Evolutionary conservation across 768 basidiomycete genomes (phyloP), one percentile per base, ranked within the genome.

Genomic region (Lentinula aciculospora): DNA sequence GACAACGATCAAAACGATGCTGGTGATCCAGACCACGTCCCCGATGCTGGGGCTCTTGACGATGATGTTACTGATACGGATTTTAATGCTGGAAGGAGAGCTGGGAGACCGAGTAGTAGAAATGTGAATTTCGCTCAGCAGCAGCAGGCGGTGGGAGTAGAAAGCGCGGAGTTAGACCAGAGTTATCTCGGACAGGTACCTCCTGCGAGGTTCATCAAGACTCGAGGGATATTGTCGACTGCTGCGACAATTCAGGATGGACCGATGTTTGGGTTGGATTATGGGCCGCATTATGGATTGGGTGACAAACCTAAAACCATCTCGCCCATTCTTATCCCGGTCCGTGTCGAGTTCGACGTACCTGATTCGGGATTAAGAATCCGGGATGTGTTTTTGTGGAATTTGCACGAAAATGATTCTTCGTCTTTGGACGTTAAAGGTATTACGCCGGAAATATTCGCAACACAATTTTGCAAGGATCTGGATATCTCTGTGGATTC

Each of bases 351-450:
- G 64, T 85, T 99, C 65, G 95, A 98, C 68, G 93, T 89, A 10
- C 92, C 93, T 10, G 89, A 89, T 0, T 23, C 36, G 13, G 51
- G 51, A 1, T 91, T 92, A 66, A 79, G 95, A 65, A 84, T 99
- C 68, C 87, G 95, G 40, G 97, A 99, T 67, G 89, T 88, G 66
- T 98, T 99, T 69, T 82, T 92, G 10, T 99, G 97, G 97, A 97
- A 98, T 65, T 71, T 94, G 46, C 84, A 92, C 67, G 96, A 98
- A 72, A 74, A 77, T n/a, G 31, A 19, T 31, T 7, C 13, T 28
- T 21, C 45, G 28, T 9, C 12, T 23, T 7, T 28, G 32, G 4
- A 36, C 21, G 6, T 25, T 27, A n/a, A n/a, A 29, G 72, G 92
- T 60, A 86, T 96, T 64, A 88, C 85, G 25, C 94, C 96, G 0